Conservation (phyloP, 805 yeast genomes). For the Cyberlindnera misumaiensis region DNA sequence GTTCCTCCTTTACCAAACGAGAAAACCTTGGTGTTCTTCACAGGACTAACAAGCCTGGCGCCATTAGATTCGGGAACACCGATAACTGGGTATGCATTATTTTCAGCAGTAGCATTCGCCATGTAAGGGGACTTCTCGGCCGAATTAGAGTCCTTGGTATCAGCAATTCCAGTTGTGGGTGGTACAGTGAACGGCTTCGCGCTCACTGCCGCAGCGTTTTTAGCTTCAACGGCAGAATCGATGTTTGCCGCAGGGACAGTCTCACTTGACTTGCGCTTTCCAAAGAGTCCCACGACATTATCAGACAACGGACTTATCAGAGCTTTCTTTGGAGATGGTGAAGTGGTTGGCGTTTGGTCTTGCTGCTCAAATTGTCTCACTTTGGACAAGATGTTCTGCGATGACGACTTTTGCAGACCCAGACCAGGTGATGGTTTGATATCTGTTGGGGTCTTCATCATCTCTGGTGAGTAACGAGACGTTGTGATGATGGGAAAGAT, state of each 20-base stretch:
- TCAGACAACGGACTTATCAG: constrained; percentile 17
- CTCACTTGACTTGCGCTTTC: constrained; percentile 15
- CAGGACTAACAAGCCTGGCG: too few relatives aligned
- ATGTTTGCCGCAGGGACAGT: neutral
- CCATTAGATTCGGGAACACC: too few relatives aligned
- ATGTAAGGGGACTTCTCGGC: too few relatives aligned
- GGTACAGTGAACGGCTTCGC: too few relatives aligned
- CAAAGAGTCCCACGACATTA: constrained; percentile 16
- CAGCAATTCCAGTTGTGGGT: too few relatives aligned
- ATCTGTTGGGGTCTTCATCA: neutral
- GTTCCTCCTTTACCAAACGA: too few relatives aligned
- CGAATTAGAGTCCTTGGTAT: too few relatives aligned
- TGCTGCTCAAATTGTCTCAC: constrained; percentile 27
- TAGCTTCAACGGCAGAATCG: too few relatives aligned
- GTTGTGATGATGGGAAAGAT: constrained; percentile 5
- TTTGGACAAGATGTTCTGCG: constrained; percentile 24
- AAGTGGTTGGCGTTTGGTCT: constrained; percentile 5
- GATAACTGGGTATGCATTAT: too few relatives aligned
- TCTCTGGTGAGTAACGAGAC: constrained; percentile 14
- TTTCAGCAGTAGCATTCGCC: too few relatives aligned
- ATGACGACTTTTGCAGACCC: constrained; percentile 23
- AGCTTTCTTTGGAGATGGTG: constrained; percentile 11
- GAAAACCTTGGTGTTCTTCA: too few relatives aligned
- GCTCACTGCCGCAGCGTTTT: too few relatives aligned
- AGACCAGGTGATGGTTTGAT: constrained; percentile 1